Percentiles rank a stretch among this genome's conserved stretches.
phyloP scores from a whole-genome alignment of 2,329 filamentous ascomycete species.

The Phoma sp. region DNA sequence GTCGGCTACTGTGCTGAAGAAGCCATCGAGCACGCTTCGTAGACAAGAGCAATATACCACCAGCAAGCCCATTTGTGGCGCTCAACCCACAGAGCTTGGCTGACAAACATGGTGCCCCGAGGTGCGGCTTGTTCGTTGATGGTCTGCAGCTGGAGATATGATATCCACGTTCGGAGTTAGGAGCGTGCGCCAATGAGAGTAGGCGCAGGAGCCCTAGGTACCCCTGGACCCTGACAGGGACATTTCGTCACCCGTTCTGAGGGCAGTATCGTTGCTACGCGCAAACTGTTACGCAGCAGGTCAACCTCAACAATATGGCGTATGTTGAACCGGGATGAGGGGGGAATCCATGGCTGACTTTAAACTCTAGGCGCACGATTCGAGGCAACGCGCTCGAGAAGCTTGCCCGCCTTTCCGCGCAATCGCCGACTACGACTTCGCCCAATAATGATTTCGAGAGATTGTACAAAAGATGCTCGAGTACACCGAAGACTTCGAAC shows the following conservation, averaged over 20 bases:
- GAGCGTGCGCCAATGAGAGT: conserved; percentile 1
- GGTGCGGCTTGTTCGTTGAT: not conserved
- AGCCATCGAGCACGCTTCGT: too few species aligned
- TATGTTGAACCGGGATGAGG: not conserved
- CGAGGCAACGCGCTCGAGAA: conserved; percentile 58
- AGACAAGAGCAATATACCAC: too few species aligned
- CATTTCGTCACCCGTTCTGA: conserved; percentile 7
- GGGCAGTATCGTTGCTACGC: conserved; percentile 4
- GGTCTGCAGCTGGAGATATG: not conserved
- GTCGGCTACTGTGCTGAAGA: too few species aligned
- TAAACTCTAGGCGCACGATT: conserved; percentile 41
- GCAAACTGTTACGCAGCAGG: conserved; percentile 6
- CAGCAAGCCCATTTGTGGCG: too few species aligned
- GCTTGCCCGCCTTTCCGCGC: conserved; percentile 56
- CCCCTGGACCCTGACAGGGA: conserved; percentile 8
- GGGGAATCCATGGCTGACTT: not conserved
- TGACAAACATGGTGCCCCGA: too few species aligned
- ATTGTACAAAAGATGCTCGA: conserved; percentile 50
- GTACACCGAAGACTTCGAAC: conserved; percentile 20
- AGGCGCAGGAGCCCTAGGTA: conserved; percentile 1
- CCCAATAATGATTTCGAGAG: conserved; percentile 48
- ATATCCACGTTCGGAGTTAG: not conserved
- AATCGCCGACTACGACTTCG: conserved; percentile 33
- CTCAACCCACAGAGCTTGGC: too few species aligned
- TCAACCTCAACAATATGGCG: conserved; percentile 6